phyloP scores from a whole-genome alignment of 2,329 filamentous ascomycete genomes.

The Aspergillus hortae region DNA sequence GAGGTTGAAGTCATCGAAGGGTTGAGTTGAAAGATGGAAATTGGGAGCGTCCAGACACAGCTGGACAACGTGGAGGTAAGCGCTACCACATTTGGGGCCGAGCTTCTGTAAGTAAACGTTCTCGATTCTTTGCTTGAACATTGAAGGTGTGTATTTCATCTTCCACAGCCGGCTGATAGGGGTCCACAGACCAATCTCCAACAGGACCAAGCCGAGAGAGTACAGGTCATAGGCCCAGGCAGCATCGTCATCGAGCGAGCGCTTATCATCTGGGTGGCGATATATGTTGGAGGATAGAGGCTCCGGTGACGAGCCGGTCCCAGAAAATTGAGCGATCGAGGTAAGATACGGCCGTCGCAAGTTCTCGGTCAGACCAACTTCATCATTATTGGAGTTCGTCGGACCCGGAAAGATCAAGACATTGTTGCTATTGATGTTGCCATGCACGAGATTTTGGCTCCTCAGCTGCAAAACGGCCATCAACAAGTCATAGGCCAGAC shows the following conservation, averaged over 20 bases:
- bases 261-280: slow-evolving; percentile 53
- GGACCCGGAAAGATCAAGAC: slow-evolving; percentile 53
- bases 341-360: slow-evolving; percentile 56
- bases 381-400: slow-evolving; percentile 31
- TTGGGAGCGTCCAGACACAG: slow-evolving; percentile 60
- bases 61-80: slow-evolving; percentile 61
- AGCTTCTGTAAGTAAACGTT: slow-evolving; percentile 61
- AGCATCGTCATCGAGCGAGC: slow-evolving; percentile 34
- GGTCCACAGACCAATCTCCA: slow-evolving; percentile 63
- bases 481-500: slow-evolving; percentile 57
- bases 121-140: slow-evolving; percentile 63
- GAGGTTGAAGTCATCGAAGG: slow-evolving; percentile 39
- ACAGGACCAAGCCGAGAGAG: slow-evolving; percentile 57
- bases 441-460: slow-evolving; percentile 55
- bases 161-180: slow-evolving; percentile 62
- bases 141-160: slow-evolving; percentile 58
- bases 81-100: slow-evolving; percentile 60
- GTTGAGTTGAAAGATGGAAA: slow-evolving; percentile 40
- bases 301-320: slow-evolving; percentile 45
- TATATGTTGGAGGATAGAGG: slow-evolving; percentile 56
- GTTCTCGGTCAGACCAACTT: slow-evolving; percentile 37
- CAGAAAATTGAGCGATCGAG: slow-evolving; percentile 58
- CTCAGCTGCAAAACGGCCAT: slow-evolving; percentile 56
- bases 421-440: slow-evolving; percentile 64
- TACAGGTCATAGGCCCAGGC: slow-evolving; percentile 55